A percentile compares a stretch with the other conserved stretches of the same genome.
phyloP scores from a whole-genome alignment of 768 basidiomycete species.

The Mycena sanguinolenta region DNA sequence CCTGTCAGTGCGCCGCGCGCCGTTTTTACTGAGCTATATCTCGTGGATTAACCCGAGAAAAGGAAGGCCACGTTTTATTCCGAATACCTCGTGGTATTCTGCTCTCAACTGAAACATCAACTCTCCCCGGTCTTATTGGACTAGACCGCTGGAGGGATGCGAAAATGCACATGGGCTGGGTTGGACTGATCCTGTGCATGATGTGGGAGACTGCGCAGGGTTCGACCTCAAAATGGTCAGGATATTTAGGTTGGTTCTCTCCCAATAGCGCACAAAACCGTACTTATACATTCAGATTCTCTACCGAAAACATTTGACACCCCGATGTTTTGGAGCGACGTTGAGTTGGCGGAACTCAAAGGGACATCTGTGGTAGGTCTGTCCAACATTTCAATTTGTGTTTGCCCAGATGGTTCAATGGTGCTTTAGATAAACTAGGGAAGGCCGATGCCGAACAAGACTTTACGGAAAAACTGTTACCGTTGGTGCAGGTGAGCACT shows the following conservation, averaged over 20 bases:
- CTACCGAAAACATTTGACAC: slow-evolving; percentile 85
- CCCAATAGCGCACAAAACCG: not conserved
- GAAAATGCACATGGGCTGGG: slow-evolving; percentile 82
- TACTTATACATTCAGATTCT: slow-evolving; percentile 55
- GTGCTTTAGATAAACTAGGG: slow-evolving; percentile 82
- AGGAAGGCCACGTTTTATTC: slow-evolving; percentile 86
- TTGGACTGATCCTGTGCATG: slow-evolving; percentile 90
- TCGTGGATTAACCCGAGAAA: slow-evolving; percentile 1
- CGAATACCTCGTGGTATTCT: slow-evolving; percentile 83
- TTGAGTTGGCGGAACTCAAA: slow-evolving; percentile 78
- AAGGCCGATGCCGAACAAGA: slow-evolving; percentile 84
- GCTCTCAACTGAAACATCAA: slow-evolving; percentile 83
- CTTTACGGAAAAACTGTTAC: slow-evolving; percentile 75
- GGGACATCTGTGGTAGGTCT: slow-evolving; percentile 92
- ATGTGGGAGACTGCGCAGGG: slow-evolving; percentile 92
- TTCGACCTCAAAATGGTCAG: slow-evolving; percentile 72
- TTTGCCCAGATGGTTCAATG: slow-evolving; percentile 7
- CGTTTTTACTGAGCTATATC: not conserved
- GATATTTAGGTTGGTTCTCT: slow-evolving; percentile 75
- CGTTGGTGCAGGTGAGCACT: slow-evolving; percentile 73
- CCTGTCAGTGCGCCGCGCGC: slow-evolving; percentile 63
- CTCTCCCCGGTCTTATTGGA: slow-evolving; percentile 72
- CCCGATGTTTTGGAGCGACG: slow-evolving; percentile 93
- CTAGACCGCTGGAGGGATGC: slow-evolving; percentile 71
- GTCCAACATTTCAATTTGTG: slow-evolving; percentile 44